A percentile compares a stretch with the other conserved stretches of the same genome.
phyloP scores from a whole-genome alignment of 169 alveolate species.

The Cystoisospora suis region DNA sequence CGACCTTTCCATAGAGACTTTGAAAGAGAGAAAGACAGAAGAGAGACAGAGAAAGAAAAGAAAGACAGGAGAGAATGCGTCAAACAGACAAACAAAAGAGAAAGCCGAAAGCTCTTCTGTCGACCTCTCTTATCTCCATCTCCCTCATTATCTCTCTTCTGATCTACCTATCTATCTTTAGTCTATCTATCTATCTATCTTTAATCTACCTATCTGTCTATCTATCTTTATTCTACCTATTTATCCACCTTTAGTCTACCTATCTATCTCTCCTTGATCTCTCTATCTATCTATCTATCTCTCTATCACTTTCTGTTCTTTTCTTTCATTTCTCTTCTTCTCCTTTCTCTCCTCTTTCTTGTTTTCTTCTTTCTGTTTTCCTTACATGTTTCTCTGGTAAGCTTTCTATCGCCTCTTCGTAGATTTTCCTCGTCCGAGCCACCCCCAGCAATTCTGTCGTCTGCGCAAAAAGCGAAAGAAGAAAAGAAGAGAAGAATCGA shows the following conservation, averaged over 20 bases:
- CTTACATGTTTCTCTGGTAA: constrained; percentile 71
- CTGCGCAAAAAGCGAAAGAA: constrained; percentile 37
- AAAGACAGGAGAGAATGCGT: not conserved
- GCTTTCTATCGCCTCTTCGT: constrained; percentile 73
- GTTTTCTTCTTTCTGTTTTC: too few relatives aligned
- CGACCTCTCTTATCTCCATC: constrained; percentile 69
- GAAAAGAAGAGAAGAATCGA: not conserved
- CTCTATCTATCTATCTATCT: too few relatives aligned
- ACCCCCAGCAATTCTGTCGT: constrained; percentile 91
- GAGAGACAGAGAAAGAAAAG: not conserved
- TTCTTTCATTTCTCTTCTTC: not conserved
- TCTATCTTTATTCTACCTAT: too few relatives aligned
- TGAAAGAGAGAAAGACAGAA: too few relatives aligned
- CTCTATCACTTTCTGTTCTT: not conserved
- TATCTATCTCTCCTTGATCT: too few relatives aligned
- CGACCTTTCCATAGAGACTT: too few relatives aligned
- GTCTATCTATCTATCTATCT: too few relatives aligned
- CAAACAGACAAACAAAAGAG: not conserved
- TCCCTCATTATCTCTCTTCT: constrained; percentile 83
- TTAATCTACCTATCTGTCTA: too few relatives aligned
- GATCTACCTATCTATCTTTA: too few relatives aligned
- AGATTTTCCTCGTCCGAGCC: constrained; percentile 85
- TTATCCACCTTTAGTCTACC: too few relatives aligned
- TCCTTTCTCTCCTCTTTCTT: too few relatives aligned
- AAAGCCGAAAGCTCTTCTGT: constrained; percentile 67